These are phyloP conservation scores for Rhodosorus marinus DNA, from an alignment of 23 red algal genomes.

Conservation along the genomic window DNA sequence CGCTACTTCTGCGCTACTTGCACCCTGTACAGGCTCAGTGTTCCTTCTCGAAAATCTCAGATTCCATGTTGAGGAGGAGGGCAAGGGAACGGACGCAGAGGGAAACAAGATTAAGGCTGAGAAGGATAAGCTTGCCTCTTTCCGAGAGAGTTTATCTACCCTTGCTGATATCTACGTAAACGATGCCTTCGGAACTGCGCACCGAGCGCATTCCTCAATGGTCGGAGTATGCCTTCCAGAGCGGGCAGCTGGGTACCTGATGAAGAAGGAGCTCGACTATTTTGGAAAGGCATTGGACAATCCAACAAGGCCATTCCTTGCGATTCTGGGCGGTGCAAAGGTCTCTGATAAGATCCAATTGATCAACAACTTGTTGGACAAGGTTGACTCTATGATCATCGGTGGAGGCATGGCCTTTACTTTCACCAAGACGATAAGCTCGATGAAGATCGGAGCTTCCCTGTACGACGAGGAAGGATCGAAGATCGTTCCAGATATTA, in stretches of 20 bases:
- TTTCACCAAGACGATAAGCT: constrained; percentile 54
- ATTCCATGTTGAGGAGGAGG: constrained; percentile 76
- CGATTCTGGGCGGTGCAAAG: constrained; percentile 76
- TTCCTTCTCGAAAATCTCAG: constrained; percentile 84
- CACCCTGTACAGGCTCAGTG: no score
- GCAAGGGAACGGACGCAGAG: constrained; percentile 53
- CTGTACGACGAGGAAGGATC: constrained; percentile 77
- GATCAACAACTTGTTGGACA: constrained; percentile 70
- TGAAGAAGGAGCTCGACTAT: constrained; percentile 94
- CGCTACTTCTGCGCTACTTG: no score
- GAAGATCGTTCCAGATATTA: constrained; percentile 41
- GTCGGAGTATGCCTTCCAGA: constrained; percentile 61
- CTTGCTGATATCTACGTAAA: constrained; percentile 83
- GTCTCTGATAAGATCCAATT: constrained; percentile 92
- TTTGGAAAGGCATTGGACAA: constrained; percentile 61
- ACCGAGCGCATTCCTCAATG: constrained; percentile 80
- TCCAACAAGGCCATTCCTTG: constrained; percentile 54
- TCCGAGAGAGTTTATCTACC: constrained; percentile 32
- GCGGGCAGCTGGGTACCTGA: constrained; percentile 67
- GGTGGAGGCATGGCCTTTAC: constrained; percentile 87
- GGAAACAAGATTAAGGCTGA: constrained; percentile 74
- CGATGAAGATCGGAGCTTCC: constrained; percentile 64
- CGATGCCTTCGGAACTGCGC: constrained; percentile 92
- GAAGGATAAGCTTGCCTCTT: constrained; percentile 12
- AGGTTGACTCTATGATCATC: constrained; percentile 96